phyloP scores from a whole-genome alignment of 345 rosid species.

The Eucalyptus brandiana region DNA sequence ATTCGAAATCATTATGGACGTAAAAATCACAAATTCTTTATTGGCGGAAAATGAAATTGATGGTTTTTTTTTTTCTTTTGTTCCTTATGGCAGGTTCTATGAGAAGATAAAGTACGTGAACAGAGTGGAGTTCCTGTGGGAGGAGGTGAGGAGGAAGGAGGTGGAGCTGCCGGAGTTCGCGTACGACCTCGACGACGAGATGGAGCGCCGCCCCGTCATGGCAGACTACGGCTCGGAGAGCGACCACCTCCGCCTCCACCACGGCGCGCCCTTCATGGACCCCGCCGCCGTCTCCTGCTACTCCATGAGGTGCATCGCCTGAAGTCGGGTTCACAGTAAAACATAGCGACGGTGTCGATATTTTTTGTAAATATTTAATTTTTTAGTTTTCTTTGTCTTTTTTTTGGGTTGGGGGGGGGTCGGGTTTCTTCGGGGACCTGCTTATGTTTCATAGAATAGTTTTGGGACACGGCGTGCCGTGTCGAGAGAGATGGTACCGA shows the following conservation, averaged over 20 bases:
- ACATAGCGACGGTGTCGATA: neutral
- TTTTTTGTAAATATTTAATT: neutral
- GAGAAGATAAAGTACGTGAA: conserved; percentile 36
- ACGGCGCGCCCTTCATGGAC: conserved; percentile 3
- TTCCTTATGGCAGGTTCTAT: conserved; percentile 22
- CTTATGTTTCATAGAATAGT: neutral
- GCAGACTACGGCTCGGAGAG: conserved; percentile 39
- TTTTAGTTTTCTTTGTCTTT: no score
- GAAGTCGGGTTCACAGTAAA: neutral
- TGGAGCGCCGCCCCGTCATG: conserved; percentile 27
- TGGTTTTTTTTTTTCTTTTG: neutral
- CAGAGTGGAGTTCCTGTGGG: conserved; percentile 55
- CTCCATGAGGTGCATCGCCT: conserved; percentile 48
- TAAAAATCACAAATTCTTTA: neutral
- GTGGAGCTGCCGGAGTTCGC: conserved; percentile 50
- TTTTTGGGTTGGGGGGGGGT: fast-evolving
- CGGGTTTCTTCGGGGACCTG: neutral
- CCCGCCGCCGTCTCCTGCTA: conserved; percentile 11
- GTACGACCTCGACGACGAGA: conserved; percentile 39
- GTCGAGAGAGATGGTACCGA: neutral
- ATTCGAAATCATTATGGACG: neutral
- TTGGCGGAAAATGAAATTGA: neutral
- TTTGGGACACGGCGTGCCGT: neutral
- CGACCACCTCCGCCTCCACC: conserved; percentile 31
- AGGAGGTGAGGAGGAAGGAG: conserved; percentile 52